These are phyloP conservation scores for Metschnikowia henanensis DNA, from an alignment of 805 yeast genomes.

Conservation along the genomic window DNA sequence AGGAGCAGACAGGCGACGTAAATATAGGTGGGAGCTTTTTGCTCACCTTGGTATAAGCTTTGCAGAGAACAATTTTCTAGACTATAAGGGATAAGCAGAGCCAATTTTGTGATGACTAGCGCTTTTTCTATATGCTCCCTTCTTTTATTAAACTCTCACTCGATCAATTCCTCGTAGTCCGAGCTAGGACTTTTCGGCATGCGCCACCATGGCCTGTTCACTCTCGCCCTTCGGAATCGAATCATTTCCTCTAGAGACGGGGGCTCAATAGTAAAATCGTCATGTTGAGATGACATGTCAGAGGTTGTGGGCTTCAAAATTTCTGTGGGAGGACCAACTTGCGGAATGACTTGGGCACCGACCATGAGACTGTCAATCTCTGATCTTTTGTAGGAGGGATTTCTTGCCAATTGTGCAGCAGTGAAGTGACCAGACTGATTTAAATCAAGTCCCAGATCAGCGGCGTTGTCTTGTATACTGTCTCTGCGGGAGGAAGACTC, in stretches of 20 bases:
- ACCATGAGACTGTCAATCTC: conserved; percentile 33
- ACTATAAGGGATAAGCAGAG: too few relatives aligned
- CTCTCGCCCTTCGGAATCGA: conserved; percentile 9
- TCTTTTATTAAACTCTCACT: not conserved
- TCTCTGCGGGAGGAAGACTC: conserved; percentile 13
- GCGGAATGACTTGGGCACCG: conserved; percentile 26
- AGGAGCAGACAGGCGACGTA: too few relatives aligned
- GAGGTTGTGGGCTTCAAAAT: conserved; percentile 17
- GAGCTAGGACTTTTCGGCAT: not conserved
- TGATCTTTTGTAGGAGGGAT: conserved; percentile 30
- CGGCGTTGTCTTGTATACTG: conserved; percentile 3
- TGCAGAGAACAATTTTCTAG: too few relatives aligned
- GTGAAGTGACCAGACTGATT: conserved; percentile 16
- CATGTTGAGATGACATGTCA: conserved; percentile 15
- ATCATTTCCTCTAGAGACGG: conserved; percentile 18
- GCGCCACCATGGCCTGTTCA: conserved; percentile 12
- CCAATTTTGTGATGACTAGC: too few relatives aligned
- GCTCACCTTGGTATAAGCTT: too few relatives aligned
- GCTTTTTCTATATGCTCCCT: not conserved
- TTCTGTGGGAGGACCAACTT: conserved; percentile 8
- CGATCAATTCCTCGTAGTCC: conserved; percentile 12
- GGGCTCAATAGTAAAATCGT: conserved; percentile 19
- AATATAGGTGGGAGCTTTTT: too few relatives aligned
- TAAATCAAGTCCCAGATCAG: conserved; percentile 7
- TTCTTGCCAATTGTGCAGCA: conserved; percentile 47